Evolutionary conservation across 1,139 yeast species (phyloP).

Genomic region (Kodamaea derodonti): DNA sequence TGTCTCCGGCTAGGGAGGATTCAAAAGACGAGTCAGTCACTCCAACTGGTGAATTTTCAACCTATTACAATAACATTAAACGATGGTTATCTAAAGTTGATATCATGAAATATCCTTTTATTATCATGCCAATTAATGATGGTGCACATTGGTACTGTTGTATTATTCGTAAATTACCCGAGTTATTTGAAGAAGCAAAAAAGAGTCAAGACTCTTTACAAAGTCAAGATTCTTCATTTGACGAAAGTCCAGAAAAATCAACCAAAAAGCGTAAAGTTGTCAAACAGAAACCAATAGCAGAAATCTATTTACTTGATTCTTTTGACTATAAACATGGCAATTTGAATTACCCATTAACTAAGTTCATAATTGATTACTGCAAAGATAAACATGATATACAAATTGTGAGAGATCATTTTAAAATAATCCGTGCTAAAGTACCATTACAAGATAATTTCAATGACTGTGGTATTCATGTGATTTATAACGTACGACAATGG

Average conservation of each 20-base stretch:
- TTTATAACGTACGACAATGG: slow-evolving; percentile 71
- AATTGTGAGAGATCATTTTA: slow-evolving; percentile 41
- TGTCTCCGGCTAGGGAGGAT: slow-evolving; percentile 15
- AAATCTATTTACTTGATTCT: slow-evolving; percentile 76
- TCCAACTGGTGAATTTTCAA: slow-evolving; percentile 12
- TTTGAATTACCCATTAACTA: slow-evolving; percentile 53
- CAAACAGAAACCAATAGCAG: slow-evolving; percentile 23
- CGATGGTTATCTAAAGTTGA: slow-evolving; percentile 79
- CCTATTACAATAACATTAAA: slow-evolving; percentile 61
- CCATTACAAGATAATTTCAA: slow-evolving; percentile 87
- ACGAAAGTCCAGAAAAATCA: neutral
- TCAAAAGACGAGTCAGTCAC: neutral
- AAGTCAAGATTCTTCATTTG: slow-evolving; percentile 1
- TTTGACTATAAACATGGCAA: slow-evolving; percentile 55
- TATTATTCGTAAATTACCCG: slow-evolving; percentile 50
- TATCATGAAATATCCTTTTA: slow-evolving; percentile 54
- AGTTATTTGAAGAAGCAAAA: slow-evolving; percentile 19
- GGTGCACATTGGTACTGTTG: slow-evolving; percentile 87
- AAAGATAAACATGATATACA: slow-evolving; percentile 54
- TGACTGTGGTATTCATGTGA: slow-evolving; percentile 94
- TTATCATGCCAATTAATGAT: slow-evolving; percentile 81
- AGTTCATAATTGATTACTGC: slow-evolving; percentile 69
- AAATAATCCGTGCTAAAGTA: slow-evolving; percentile 51
- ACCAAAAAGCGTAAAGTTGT: slow-evolving; percentile 4
- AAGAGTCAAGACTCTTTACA: slow-evolving; percentile 8